Evolutionary conservation across 805 yeast species (phyloP).

Genomic region (Ogataea nitratoaversa): DNA sequence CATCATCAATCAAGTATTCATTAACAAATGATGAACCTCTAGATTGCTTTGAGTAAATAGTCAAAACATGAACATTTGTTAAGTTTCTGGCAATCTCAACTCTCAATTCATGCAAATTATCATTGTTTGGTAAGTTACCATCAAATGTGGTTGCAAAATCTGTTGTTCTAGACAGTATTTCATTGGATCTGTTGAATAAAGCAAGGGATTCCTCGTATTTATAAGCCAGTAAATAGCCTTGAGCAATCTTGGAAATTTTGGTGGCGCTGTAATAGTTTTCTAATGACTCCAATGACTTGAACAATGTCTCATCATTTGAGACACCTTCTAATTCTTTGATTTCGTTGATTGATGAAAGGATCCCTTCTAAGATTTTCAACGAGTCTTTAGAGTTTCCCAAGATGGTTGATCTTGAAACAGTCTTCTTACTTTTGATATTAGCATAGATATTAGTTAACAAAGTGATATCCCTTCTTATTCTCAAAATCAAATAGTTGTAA

Average conservation of each 20-base stretch:
- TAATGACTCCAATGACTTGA: constrained; percentile 48
- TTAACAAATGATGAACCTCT: constrained; percentile 7
- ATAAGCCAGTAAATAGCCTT: constrained; percentile 37
- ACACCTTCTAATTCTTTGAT: constrained; percentile 88
- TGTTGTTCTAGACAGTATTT: constrained; percentile 7
- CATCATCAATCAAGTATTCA: constrained; percentile 28
- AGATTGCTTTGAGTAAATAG: constrained; percentile 39
- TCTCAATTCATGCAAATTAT: constrained; percentile 26
- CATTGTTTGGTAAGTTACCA: constrained; percentile 38
- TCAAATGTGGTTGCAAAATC: constrained; percentile 32
- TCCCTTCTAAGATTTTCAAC: constrained; percentile 45
- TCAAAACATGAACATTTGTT: constrained; percentile 40
- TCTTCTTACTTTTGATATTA: constrained; percentile 15
- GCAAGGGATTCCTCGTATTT: constrained; percentile 46
- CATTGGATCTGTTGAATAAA: constrained; percentile 33
- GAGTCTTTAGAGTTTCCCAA: constrained; percentile 37
- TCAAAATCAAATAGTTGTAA: constrained; percentile 60
- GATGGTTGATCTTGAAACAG: constrained; percentile 20
- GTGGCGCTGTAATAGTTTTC: constrained; percentile 42
- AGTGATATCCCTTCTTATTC: constrained; percentile 66
- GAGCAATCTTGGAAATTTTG: constrained; percentile 42
- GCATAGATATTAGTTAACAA: constrained; percentile 35
- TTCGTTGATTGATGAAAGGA: constrained; percentile 51
- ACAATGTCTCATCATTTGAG: constrained; percentile 71
- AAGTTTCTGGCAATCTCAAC: constrained; percentile 15